phyloP scores from a whole-genome alignment of 2,329 filamentous ascomycete species.

The Clonostachys sp. region DNA sequence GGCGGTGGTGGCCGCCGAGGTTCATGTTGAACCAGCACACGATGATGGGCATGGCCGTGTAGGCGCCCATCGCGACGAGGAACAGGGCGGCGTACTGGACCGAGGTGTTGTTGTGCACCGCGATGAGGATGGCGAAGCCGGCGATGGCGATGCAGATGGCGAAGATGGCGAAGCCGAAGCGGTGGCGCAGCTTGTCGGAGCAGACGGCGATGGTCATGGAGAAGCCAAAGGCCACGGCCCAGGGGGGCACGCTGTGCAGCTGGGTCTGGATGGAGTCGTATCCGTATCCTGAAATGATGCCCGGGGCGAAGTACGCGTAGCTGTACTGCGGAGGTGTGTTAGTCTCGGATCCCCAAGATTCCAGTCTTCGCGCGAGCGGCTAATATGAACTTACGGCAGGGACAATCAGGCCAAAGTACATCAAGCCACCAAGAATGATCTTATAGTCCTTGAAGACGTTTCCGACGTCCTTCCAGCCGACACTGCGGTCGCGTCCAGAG shows the following conservation, averaged over 20 bases:
- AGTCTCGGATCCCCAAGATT: too few species aligned
- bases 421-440: slow-evolving; percentile 68
- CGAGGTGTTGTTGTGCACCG: slow-evolving; percentile 60
- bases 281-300: slow-evolving; percentile 64
- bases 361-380: too few species aligned
- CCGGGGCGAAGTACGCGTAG: slow-evolving; percentile 73
- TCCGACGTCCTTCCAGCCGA: slow-evolving; percentile 54
- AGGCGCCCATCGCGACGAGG: slow-evolving; percentile 73
- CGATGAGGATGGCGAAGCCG: slow-evolving; percentile 72
- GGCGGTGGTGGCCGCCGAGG: slow-evolving; percentile 65
- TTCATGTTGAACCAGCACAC: slow-evolving; percentile 85
- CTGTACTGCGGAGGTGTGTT: slow-evolving; percentile 39
- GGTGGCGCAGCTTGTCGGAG: slow-evolving; percentile 69
- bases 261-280: slow-evolving; percentile 56
- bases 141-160: slow-evolving; percentile 65
- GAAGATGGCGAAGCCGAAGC: slow-evolving; percentile 71
- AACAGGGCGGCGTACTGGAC: slow-evolving; percentile 79
- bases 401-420: slow-evolving; percentile 78
- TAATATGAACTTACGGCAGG: slow-evolving; percentile 38
- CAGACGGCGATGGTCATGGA: slow-evolving; percentile 69
- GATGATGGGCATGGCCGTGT: slow-evolving; percentile 85
- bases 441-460: slow-evolving; percentile 70
- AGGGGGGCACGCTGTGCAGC: slow-evolving; percentile 53
- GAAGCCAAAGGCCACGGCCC: slow-evolving; percentile 70
- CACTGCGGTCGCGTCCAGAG: slow-evolving; percentile 52